Evolutionary conservation across 768 basidiomycete species (phyloP).

Genomic region (Mycena leptocephala): DNA sequence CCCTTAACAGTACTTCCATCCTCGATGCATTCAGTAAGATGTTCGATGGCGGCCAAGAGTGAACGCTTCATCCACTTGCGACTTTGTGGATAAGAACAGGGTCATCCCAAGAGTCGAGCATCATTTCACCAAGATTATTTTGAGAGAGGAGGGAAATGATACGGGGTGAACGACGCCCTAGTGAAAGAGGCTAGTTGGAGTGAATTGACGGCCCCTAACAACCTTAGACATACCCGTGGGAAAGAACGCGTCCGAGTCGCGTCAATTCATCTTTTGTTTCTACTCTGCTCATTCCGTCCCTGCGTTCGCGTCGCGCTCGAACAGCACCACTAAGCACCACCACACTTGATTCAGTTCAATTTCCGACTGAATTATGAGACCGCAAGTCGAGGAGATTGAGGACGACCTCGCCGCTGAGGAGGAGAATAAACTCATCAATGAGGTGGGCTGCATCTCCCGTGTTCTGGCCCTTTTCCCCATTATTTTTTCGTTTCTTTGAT

Average conservation of each 20-base stretch:
- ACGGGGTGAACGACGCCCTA: too few species aligned
- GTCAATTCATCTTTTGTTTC: not conserved
- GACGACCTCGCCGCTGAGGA: conserved; percentile 89
- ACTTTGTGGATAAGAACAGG: too few species aligned
- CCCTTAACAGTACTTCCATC: too few species aligned
- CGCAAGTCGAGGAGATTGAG: conserved; percentile 79
- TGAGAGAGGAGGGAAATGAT: too few species aligned
- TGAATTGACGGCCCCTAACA: too few species aligned
- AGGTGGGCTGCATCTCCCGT: conserved; percentile 65
- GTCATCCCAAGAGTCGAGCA: too few species aligned
- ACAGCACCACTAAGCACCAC: not conserved
- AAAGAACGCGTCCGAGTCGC: conserved; percentile 12
- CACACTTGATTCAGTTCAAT: not conserved
- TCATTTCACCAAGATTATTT: too few species aligned
- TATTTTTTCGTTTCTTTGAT: not conserved
- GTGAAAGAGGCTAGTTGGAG: too few species aligned
- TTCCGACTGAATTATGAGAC: conserved; percentile 54
- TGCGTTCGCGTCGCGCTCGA: not conserved
- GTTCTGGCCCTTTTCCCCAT: not conserved
- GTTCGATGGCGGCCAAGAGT: too few species aligned
- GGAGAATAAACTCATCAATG: conserved; percentile 91
- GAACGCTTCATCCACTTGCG: too few species aligned
- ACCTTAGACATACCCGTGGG: not conserved
- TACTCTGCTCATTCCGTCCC: not conserved
- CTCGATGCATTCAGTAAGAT: too few species aligned